These are phyloP conservation scores for Tolypocladium ovalisporum DNA, from an alignment of 2,329 filamentous ascomycete species.

Conservation along the genomic window DNA sequence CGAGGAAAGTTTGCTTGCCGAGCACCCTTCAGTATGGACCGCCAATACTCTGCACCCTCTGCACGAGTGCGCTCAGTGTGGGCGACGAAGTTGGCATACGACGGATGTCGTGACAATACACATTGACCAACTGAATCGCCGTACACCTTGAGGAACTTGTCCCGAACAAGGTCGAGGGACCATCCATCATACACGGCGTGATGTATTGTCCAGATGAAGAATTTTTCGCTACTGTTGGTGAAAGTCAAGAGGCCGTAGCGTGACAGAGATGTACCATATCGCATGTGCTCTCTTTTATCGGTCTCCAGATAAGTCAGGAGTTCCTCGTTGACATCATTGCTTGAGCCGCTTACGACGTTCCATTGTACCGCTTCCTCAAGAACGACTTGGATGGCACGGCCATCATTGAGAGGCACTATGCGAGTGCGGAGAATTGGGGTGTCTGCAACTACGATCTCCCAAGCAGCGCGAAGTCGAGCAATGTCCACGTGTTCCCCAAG, in stretches of 20 bases:
- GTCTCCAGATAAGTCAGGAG: neutral
- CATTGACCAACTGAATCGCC: no score
- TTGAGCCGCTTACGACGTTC: neutral
- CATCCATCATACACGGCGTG: conserved; percentile 1
- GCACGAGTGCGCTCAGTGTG: neutral
- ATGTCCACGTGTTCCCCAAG: neutral
- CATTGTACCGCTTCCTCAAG: neutral
- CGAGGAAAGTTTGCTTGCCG: neutral
- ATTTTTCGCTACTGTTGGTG: neutral
- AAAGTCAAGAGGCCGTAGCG: neutral
- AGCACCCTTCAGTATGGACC: neutral
- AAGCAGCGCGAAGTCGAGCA: neutral
- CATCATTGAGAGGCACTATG: neutral
- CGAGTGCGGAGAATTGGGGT: conserved; percentile 3
- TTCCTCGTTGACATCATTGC: neutral
- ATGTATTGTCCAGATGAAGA: neutral
- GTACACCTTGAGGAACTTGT: neutral
- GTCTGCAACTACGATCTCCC: neutral
- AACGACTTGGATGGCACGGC: conserved; percentile 1
- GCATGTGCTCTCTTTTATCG: neutral
- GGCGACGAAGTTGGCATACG: neutral
- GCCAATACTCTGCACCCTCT: neutral
- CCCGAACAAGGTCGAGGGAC: neutral
- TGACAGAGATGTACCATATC: neutral
- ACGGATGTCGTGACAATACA: neutral